phyloP scores from a whole-genome alignment of 2,329 filamentous ascomycete genomes.

The Aspergillus cejpii region DNA sequence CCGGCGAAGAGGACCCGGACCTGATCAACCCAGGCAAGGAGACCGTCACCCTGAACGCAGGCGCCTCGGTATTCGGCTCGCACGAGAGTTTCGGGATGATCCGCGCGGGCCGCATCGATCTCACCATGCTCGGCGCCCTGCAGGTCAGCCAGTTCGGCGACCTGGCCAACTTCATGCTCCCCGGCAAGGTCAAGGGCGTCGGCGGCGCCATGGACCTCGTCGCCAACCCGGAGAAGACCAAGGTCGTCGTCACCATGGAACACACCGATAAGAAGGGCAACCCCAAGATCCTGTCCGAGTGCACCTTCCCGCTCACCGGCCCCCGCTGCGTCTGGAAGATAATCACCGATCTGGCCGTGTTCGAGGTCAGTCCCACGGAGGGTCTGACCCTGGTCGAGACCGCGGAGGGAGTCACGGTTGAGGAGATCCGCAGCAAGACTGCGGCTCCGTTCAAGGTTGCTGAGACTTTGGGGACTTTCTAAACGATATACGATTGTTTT shows the following conservation, averaged over 20 bases:
- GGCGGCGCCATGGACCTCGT: slow-evolving; percentile 73
- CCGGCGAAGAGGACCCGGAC: slow-evolving; percentile 64
- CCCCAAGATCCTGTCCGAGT: slow-evolving; percentile 58
- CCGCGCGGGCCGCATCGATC: slow-evolving; percentile 72
- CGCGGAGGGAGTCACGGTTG: slow-evolving; percentile 62
- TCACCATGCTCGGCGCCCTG: slow-evolving; percentile 75
- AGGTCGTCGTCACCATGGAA: slow-evolving; percentile 65
- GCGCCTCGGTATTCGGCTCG: slow-evolving; percentile 70
- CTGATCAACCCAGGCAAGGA: slow-evolving; percentile 85
- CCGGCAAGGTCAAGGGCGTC: slow-evolving; percentile 80
- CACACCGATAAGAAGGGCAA: slow-evolving; percentile 64
- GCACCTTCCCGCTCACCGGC: slow-evolving; percentile 60
- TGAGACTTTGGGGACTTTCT: slow-evolving; percentile 49
- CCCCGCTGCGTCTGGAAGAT: slow-evolving; percentile 61
- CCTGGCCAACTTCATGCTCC: slow-evolving; percentile 85
- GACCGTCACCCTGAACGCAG: slow-evolving; percentile 70
- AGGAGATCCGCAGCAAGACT: slow-evolving; percentile 65
- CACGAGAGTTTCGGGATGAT: slow-evolving; percentile 86
- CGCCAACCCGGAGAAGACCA: slow-evolving; percentile 63
- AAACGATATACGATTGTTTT: background rate
- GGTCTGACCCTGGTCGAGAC: slow-evolving; percentile 55
- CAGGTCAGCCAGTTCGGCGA: slow-evolving; percentile 75
- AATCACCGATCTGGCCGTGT: slow-evolving; percentile 65
- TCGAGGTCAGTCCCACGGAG: slow-evolving; percentile 63
- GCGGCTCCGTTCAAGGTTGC: slow-evolving; percentile 62